Evolutionary conservation across 176 grass and related monocot genomes (phyloP), one percentile per base, ranked within the genome.

Genomic region (Cenchrus fungigraminus): DNA sequence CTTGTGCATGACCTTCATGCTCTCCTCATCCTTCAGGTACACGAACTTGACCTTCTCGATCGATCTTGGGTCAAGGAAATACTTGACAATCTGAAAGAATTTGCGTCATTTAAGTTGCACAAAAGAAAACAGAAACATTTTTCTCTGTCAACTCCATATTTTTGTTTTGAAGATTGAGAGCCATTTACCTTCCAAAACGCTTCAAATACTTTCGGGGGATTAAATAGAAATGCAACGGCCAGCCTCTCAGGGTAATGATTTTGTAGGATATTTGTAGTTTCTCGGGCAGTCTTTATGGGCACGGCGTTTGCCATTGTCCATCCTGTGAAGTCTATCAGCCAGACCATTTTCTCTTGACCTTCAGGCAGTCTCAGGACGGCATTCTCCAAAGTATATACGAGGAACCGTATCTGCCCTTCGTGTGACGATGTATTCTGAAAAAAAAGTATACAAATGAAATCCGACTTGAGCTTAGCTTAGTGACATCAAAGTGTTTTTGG

Each of bases 161-260:
- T 47, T 20, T 15, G 3, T 64, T 73, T 46, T 15, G 4, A 56
- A 75, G 9, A 17, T 9, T 75, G 34, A 73, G 37, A 82, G 65
- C 6, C 6, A 1, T 25, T 34, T 81, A 94, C 96, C 96, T 95
- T 98, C 74, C 70, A 98, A 86, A 92, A 94, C 12, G 88, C 66
- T 78, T 95, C 87, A 75, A 98, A 98, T 87, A 98, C 76, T 91
- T 78, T 92, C 19, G 96, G 96, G 32, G 93, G 89, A 68, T 95
- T 91, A 72, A 92, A 91, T 17, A 98, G n/a, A 87, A 95, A 88
- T n/a, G 86, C 86, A 86, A 68, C 52, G 55, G 78, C 83, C 45
- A 98, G 86, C 58, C 96, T 93, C 86, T 98, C 93, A 28, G 91
- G 96, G 53, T 98, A 98, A 61, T 98, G 93, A 80, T 87, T 95